Conservation (phyloP, 2,329 filamentous ascomycete genomes). For the Mycosphaerella arachidis region DNA sequence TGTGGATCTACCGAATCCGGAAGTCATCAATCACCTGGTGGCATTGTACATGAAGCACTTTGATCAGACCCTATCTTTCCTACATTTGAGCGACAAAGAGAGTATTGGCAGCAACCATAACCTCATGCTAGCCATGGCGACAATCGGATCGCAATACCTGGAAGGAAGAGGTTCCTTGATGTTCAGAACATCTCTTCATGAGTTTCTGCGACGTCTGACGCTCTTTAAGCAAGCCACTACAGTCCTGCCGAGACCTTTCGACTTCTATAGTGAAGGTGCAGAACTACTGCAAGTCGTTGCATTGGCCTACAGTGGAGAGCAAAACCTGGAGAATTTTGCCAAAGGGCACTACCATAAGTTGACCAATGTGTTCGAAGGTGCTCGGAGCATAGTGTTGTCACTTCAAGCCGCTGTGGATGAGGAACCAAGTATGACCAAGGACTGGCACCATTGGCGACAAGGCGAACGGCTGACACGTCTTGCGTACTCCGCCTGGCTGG, state of each 20-base stretch:
- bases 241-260: neutral
- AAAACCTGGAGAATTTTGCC: constrained; percentile 1
- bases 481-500: constrained; percentile 24
- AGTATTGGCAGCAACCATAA: constrained; percentile 16
- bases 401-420: neutral
- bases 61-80: constrained; percentile 29
- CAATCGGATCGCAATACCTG: constrained; percentile 28
- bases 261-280: neutral
- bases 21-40: constrained; percentile 24
- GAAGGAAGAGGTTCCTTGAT: neutral
- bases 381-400: neutral
- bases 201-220: constrained; percentile 15
- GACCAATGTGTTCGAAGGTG: constrained; percentile 1
- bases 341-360: constrained; percentile 2
- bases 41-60: constrained; percentile 29
- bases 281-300: constrained; percentile 15
- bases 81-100: constrained; percentile 24
- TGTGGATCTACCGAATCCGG: constrained; percentile 22
- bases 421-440: neutral
- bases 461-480: constrained; percentile 19
- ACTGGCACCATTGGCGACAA: constrained; percentile 19
- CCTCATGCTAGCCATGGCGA: constrained; percentile 27
- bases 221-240: constrained; percentile 2
- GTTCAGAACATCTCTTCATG: constrained; percentile 15
- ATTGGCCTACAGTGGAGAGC: constrained; percentile 10